A percentile compares a stretch with the other conserved stretches of the same genome.
phyloP scores from a whole-genome alignment of 495 filamentous ascomycete species.

The Talaromyces liani region DNA sequence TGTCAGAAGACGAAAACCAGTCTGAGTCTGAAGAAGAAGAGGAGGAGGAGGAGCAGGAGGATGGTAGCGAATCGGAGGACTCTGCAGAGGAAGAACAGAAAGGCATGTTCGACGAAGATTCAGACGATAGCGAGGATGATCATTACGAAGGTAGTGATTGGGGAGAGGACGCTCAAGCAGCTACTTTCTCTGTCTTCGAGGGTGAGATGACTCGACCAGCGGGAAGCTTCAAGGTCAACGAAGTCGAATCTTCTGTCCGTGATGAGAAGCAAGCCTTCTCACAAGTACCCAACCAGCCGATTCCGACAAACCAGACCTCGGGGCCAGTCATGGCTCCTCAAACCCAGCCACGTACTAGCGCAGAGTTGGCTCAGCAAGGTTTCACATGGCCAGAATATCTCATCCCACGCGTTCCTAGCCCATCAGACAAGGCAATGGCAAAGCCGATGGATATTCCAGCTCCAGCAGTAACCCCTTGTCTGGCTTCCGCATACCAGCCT shows the following conservation, averaged over 20 bases:
- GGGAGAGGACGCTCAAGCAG: not conserved
- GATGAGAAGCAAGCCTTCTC: not conserved
- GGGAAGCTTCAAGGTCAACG: not conserved
- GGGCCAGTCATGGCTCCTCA: not conserved
- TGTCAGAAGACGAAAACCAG: not conserved
- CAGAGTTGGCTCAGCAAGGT: not conserved
- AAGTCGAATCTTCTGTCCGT: not conserved
- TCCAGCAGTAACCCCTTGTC: not conserved
- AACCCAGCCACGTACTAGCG: not conserved
- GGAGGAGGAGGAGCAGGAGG: not conserved
- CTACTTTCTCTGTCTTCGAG: not conserved
- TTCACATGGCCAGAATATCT: not conserved
- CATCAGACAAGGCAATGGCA: slow-evolving; percentile 25
- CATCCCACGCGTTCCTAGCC: slow-evolving; percentile 13
- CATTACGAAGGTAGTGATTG: not conserved
- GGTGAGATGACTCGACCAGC: not conserved
- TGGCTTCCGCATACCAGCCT: not conserved
- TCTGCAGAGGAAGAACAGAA: not conserved
- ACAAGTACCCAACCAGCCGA: not conserved
- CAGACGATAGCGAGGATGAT: not conserved
- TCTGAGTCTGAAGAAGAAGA: not conserved
- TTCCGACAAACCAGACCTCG: not conserved
- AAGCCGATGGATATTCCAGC: slow-evolving; percentile 8
- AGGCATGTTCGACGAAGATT: not conserved
- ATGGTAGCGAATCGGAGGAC: not conserved